phyloP scores from a whole-genome alignment of 2,329 filamentous ascomycete species.

The Simplicillium sp. region DNA sequence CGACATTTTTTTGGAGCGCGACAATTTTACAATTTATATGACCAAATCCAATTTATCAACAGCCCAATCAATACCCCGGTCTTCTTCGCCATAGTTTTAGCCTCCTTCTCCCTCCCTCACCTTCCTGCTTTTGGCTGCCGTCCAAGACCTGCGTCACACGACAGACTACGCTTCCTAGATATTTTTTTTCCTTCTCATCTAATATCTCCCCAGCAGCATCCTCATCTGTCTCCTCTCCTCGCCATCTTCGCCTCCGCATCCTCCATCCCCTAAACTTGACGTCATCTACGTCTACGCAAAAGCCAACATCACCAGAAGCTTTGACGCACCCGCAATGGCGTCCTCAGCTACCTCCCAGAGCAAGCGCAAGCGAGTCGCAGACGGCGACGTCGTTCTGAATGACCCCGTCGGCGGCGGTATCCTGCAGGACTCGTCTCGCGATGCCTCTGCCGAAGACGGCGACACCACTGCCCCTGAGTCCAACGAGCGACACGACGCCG shows the following conservation, averaged over 20 bases:
- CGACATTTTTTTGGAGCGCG: too few species aligned
- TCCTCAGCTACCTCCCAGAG: slow-evolving; percentile 45
- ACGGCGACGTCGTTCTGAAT: slow-evolving; percentile 40
- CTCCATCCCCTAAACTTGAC: not conserved
- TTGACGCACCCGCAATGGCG: slow-evolving; percentile 37
- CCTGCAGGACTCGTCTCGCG: slow-evolving; percentile 60
- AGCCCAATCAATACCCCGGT: too few species aligned
- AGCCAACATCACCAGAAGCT: not conserved
- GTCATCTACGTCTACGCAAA: not conserved
- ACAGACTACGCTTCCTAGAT: too few species aligned
- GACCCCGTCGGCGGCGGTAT: slow-evolving; percentile 31
- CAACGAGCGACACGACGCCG: slow-evolving; percentile 41
- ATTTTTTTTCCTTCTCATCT: not conserved
- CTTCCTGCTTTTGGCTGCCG: too few species aligned
- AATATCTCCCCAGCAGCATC: too few species aligned
- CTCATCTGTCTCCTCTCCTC: too few species aligned
- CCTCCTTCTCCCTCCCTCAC: too few species aligned
- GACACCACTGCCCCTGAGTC: slow-evolving; percentile 57
- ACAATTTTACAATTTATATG: too few species aligned
- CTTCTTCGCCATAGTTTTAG: too few species aligned
- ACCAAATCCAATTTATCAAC: too few species aligned
- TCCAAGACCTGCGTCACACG: too few species aligned
- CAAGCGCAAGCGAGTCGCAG: slow-evolving; percentile 74
- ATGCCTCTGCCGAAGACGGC: slow-evolving; percentile 75
- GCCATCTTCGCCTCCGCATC: too few species aligned